Evolutionary conservation across 2,329 filamentous ascomycete genomes (phyloP).

Genomic region (Teratosphaeria nubilosa): DNA sequence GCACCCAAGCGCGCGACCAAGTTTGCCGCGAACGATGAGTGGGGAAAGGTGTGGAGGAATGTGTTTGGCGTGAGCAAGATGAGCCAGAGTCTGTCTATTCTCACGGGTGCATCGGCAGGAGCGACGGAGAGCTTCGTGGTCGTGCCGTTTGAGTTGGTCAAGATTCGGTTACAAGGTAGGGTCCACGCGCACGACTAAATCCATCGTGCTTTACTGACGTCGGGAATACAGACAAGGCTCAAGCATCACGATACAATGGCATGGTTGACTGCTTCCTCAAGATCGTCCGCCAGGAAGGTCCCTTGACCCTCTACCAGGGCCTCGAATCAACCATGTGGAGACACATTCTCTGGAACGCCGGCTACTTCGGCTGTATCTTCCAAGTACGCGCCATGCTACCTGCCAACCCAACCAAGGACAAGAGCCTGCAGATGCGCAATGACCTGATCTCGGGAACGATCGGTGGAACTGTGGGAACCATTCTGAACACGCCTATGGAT

Average conservation of each 20-base stretch:
- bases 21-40: constrained; percentile 97
- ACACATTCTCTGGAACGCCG: constrained; percentile 86
- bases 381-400: constrained; percentile 83
- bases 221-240: constrained; percentile 55
- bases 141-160: constrained; percentile 95
- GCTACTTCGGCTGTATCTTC: constrained; percentile 98
- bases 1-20: constrained; percentile 92
- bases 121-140: constrained; percentile 95
- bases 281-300: constrained; percentile 74
- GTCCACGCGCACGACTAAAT: neutral
- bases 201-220: neutral
- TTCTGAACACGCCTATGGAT: constrained; percentile 91
- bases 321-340: constrained; percentile 96
- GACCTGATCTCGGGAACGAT: constrained; percentile 78
- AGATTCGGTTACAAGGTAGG: constrained; percentile 74
- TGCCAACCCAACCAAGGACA: constrained; percentile 56
- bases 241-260: constrained; percentile 76
- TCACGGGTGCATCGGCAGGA: constrained; percentile 89
- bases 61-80: constrained; percentile 76
- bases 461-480: constrained; percentile 82
- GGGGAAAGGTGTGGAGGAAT: constrained; percentile 88
- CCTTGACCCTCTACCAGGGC: constrained; percentile 87
- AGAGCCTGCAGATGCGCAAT: constrained; percentile 71
- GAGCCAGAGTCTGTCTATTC: constrained; percentile 81
- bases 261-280: constrained; percentile 71